Conservation (phyloP, 352 stramenopile species). For the Blastocystis sp. region DNA sequence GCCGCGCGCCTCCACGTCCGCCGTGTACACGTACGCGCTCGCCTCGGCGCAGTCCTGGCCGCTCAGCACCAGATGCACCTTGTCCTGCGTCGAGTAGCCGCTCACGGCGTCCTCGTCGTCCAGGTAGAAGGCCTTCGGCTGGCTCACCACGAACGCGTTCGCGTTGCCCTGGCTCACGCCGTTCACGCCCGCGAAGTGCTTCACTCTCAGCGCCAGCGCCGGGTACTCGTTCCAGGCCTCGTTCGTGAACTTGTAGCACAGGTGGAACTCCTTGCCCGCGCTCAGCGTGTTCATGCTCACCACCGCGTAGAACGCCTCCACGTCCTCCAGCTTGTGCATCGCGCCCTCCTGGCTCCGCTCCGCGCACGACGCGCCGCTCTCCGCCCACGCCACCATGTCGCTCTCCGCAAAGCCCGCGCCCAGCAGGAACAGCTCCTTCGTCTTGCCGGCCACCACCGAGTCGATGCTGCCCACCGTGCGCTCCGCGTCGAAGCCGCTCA, state of each 20-base stretch:
- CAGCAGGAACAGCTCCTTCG: conserved; percentile 39
- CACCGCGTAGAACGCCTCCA: background rate
- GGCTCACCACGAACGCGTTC: conserved; percentile 18
- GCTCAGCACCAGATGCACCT: conserved; percentile 25
- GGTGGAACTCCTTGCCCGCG: conserved; percentile 18
- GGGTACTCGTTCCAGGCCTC: conserved; percentile 55
- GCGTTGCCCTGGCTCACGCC: background rate
- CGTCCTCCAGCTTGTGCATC: background rate
- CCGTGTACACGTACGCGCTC: conserved; percentile 10
- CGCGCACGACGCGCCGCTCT: conserved; percentile 13
- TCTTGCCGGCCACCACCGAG: conserved; percentile 12
- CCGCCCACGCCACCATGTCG: conserved; percentile 20
- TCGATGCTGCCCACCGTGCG: conserved; percentile 6
- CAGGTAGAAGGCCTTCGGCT: conserved; percentile 55
- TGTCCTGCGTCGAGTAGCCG: conserved; percentile 40
- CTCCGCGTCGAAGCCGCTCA: conserved; percentile 36
- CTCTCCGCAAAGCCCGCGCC: conserved; percentile 36
- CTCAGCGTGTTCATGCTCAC: background rate
- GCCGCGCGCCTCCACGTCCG: background rate
- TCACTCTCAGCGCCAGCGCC: conserved; percentile 30
- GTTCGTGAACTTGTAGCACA: conserved; percentile 61
- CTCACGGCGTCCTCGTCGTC: background rate
- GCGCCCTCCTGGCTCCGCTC: background rate
- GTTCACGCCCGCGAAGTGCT: conserved; percentile 34
- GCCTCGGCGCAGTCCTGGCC: conserved; percentile 3